Percentiles rank a stretch among this genome's conserved stretches.
phyloP scores from a whole-genome alignment of 148 eudicot species.

The Heliamphora exappendiculata region DNA sequence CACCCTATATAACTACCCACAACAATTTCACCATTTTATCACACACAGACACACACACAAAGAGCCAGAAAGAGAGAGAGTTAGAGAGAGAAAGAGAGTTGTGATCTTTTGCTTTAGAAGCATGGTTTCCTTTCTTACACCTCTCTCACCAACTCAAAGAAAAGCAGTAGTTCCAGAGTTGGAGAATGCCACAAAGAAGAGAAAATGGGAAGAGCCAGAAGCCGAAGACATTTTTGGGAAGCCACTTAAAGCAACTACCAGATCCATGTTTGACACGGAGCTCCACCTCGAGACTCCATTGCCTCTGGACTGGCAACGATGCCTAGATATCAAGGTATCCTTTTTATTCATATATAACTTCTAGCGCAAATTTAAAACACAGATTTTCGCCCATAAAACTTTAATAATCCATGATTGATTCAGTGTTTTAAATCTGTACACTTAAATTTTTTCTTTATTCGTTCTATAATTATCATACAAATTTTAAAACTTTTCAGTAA shows the following conservation, averaged over 20 bases:
- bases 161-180: slow-evolving; percentile 20
- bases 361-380: too few relatives aligned
- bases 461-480: background rate
- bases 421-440: too few relatives aligned
- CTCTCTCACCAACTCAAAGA: slow-evolving; percentile 34
- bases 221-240: slow-evolving; percentile 26
- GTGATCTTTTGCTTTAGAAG: background rate
- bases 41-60: background rate
- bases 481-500: background rate
- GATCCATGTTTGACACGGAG: slow-evolving; percentile 29
- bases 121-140: slow-evolving; percentile 62
- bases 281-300: slow-evolving; percentile 52
- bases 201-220: slow-evolving; percentile 42
- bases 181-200: slow-evolving; percentile 43
- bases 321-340: slow-evolving; percentile 77
- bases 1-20: slow-evolving; percentile 34
- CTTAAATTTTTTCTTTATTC: background rate
- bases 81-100: background rate
- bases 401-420: too few relatives aligned
- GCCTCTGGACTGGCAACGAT: slow-evolving; percentile 79
- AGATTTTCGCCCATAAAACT: too few relatives aligned
- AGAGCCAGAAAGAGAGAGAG: slow-evolving; percentile 12
- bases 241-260: slow-evolving; percentile 19
- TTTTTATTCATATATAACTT: background rate
- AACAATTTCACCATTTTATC: slow-evolving; percentile 14